Evolutionary conservation across 768 basidiomycete genomes (phyloP), one percentile per base, ranked within the genome.

Genomic region (Tremella mesenterica): DNA sequence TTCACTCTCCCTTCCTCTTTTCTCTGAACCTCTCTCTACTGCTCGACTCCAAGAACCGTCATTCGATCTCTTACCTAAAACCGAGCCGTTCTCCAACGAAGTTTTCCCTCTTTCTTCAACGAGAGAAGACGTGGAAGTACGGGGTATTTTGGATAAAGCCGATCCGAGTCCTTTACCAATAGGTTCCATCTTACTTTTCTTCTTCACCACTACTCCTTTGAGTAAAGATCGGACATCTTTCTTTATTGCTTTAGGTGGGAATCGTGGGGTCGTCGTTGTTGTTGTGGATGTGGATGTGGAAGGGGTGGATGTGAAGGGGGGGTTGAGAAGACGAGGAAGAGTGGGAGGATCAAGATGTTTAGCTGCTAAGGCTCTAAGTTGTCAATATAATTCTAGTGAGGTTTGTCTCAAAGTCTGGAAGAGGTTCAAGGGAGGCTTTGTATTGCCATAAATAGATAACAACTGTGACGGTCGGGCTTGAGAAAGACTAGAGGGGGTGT

Each of bases 11-110:
- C 33, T 18, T 36, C 33, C 10, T 36, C 33, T 36, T 12, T 10
- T 36, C 33, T 36, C 10, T 36, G 12, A 36, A 36, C 33, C 10
- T 18, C 33, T 36, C n/a, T 18, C 33, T 36, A 10, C n/a, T 18
- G 10, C 33, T 36, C 33, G 10, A 10, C n/a, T 36, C 33, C 33
- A 36, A 36, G 10, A 18, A 36, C 59, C 67, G 89, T 39, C 85
- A 85, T 44, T 83, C 86, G n/a, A n/a, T n/a, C n/a, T n/a, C n/a
- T n/a, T n/a, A n/a, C n/a, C n/a, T n/a, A n/a, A n/a, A n/a, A n/a
- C n/a, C n/a, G n/a, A n/a, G n/a, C n/a, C n/a, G n/a, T n/a, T n/a
- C n/a, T n/a, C n/a, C n/a, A n/a, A n/a, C n/a, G n/a, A n/a, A n/a
- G n/a, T n/a, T n/a, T n/a, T n/a, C n/a, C n/a, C n/a, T n/a, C n/a